Evolutionary conservation across 2,329 filamentous ascomycete genomes (phyloP).

Genomic region (Dendryphion nanum): DNA sequence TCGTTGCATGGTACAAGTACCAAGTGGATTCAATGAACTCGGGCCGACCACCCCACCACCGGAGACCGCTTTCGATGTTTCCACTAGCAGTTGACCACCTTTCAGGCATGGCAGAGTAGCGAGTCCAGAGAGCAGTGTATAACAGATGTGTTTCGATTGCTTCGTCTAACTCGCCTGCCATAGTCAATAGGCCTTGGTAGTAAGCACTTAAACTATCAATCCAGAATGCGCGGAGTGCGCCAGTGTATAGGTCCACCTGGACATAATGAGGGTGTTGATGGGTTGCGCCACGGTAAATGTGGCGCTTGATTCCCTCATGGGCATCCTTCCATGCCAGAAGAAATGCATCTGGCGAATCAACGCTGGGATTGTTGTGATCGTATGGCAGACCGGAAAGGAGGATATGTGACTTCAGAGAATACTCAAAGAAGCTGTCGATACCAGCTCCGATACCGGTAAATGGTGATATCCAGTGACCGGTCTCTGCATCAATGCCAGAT

Average conservation of each 20-base stretch:
- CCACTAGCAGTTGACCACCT: conserved; percentile 86
- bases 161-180: conserved; percentile 88
- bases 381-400: conserved; percentile 70
- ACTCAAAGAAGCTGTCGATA: conserved; percentile 98
- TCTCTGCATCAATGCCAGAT: conserved; percentile 88
- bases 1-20: conserved; percentile 89
- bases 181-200: conserved; percentile 82
- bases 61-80: conserved; percentile 79
- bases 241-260: conserved; percentile 84
- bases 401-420: conserved; percentile 91
- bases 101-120: conserved; percentile 91
- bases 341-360: conserved; percentile 72
- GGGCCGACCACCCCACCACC: conserved; percentile 93
- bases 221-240: conserved; percentile 87
- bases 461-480: conserved; percentile 81
- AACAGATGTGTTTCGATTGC: conserved; percentile 86
- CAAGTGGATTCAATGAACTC: conserved; percentile 98
- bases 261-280: conserved; percentile 90
- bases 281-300: conserved; percentile 75
- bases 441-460: conserved; percentile 95
- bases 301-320: conserved; percentile 82
- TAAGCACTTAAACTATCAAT: conserved; percentile 95
- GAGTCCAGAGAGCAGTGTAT: conserved; percentile 90
- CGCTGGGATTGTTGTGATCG: conserved; percentile 52
- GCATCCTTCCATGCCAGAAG: conserved; percentile 80